phyloP scores from a whole-genome alignment of 148 eudicot genomes.

The Fagopyrum esculentum region DNA sequence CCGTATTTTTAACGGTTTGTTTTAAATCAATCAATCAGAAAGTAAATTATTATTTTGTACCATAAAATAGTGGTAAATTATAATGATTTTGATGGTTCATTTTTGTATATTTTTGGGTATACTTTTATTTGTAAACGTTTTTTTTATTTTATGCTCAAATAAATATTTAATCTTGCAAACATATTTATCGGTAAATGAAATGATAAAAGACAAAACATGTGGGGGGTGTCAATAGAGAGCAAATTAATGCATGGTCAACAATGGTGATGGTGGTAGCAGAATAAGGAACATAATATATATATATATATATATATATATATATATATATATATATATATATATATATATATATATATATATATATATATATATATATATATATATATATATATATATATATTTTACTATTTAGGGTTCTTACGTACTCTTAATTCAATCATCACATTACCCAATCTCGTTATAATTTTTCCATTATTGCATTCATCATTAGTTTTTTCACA shows the following conservation, averaged over 20 bases:
- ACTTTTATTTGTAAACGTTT: too few species aligned
- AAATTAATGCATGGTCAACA: not conserved
- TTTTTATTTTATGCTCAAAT: too few species aligned
- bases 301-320: too few species aligned
- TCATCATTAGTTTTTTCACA: not conserved
- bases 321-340: too few species aligned
- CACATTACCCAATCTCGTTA: not conserved
- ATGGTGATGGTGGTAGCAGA: not conserved
- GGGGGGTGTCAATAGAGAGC: not conserved
- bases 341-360: too few species aligned
- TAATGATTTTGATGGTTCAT: too few species aligned
- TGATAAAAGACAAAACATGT: not conserved
- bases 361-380: too few species aligned
- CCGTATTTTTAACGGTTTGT: too few species aligned
- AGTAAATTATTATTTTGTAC: too few species aligned
- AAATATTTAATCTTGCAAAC: not conserved
- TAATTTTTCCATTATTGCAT: not conserved
- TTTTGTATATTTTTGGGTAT: not conserved
- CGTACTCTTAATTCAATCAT: slow-evolving; percentile 2
- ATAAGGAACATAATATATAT: not conserved
- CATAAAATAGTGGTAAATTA: too few species aligned
- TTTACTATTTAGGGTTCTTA: not conserved
- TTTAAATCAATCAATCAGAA: too few species aligned
- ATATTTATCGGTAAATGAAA: not conserved
- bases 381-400: too few species aligned